Percentiles rank a stretch among this genome's conserved stretches.
Evolutionary conservation across 805 yeast species (phyloP).

Genomic region (Debaryomyces prosopidis): DNA sequence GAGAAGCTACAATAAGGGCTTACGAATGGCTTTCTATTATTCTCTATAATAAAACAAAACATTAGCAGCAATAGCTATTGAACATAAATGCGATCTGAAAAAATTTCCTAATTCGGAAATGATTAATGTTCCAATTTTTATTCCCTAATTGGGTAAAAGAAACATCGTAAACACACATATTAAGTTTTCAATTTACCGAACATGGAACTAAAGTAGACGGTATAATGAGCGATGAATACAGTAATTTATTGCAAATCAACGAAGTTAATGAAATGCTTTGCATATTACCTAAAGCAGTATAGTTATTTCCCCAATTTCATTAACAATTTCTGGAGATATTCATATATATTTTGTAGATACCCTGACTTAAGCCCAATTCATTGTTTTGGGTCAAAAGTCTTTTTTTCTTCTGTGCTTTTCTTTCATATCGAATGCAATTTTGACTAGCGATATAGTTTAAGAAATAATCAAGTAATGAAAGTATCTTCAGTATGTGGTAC

Average conservation of each 20-base stretch:
- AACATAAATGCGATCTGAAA: neutral
- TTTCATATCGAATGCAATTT: slow-evolving; percentile 8
- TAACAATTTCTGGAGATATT: neutral
- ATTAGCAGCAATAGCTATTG: too few species aligned
- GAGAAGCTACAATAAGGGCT: neutral
- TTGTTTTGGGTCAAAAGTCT: neutral
- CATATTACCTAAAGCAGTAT: slow-evolving; percentile 2
- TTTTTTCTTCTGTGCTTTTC: slow-evolving; percentile 1
- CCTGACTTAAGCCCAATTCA: neutral
- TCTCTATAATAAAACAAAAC: too few species aligned
- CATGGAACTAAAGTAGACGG: neutral
- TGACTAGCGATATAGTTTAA: slow-evolving; percentile 2
- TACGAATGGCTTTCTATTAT: neutral
- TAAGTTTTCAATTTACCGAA: slow-evolving; percentile 7
- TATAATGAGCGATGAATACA: neutral
- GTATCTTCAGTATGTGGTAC: slow-evolving; percentile 22
- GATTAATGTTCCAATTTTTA: neutral
- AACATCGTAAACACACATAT: neutral
- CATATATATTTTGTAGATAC: neutral
- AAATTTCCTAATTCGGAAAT: slow-evolving; percentile 7
- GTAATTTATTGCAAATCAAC: neutral
- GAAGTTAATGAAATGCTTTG: neutral
- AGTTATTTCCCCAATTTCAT: slow-evolving; percentile 4
- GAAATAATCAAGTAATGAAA: slow-evolving; percentile 17
- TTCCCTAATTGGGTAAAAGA: slow-evolving; percentile 5